Evolutionary conservation across 2,329 filamentous ascomycete genomes (phyloP), one percentile per base, ranked within the genome.

Genomic region (Laburnicola sp.): DNA sequence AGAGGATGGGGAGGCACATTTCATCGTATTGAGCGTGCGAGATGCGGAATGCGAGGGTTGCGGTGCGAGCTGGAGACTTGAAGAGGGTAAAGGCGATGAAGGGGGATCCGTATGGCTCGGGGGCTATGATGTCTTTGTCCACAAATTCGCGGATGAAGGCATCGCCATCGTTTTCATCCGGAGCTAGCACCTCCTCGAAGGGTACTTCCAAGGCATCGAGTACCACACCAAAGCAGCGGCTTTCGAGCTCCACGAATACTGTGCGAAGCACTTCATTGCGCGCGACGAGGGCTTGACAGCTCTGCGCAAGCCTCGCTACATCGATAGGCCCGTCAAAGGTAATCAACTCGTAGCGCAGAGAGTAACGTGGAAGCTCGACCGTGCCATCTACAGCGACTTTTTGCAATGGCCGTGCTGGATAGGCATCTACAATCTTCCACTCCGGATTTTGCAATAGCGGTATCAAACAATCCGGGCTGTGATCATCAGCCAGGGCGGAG

Each of bases 21-120:
- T 86, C 86, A 57, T 88, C 86, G 63, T 87, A 88, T 58, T 88
- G 85, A 0, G 85, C 82, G 66, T 88, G 86, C 0, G 85, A 87
- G 48, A 88, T 80, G 49, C 85, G 81, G 65, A 86, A 78, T 51
- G 81, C 73, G 10, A 87, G 79, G 39, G 77, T 76, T 4, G 73
- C 68, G 8, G 75, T 63, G 22, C 71, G 73, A 52, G 83, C 82
- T 40, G 84, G 82, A 54, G 83, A 82, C 49, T 83, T 77, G 53
- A 86, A 86, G 11, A 81, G 74, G 2, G 61, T 65, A 50, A 72
- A 71, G 8, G 60, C 56, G 3, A 70, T 62, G 28, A 72, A 72
- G 0, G 69, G 70, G 2, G 83, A 82, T 2, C 85, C 85, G 6
- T 82, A 76, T 0, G 80, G 79, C 62, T 84, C 81, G 4, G 75